Evolutionary conservation across 2,329 filamentous ascomycete genomes (phyloP).

Genomic region (Phaeosphaeriaceae sp.): DNA sequence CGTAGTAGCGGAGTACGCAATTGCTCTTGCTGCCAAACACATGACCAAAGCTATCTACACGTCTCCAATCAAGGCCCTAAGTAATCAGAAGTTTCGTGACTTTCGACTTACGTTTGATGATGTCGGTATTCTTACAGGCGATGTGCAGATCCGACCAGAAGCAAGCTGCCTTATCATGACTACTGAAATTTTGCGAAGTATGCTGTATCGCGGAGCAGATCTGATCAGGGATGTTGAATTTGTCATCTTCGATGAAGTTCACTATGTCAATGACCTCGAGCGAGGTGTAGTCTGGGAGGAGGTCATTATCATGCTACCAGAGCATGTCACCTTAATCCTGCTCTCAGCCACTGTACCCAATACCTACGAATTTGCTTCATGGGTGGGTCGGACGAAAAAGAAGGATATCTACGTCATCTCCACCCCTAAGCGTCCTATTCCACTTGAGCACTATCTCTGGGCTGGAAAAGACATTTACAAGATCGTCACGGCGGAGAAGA

Average conservation of each 20-base stretch:
- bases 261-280: conserved; percentile 97
- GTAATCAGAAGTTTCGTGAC: conserved; percentile 98
- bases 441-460: conserved; percentile 96
- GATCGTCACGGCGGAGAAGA: conserved; percentile 92
- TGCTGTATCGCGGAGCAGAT: conserved; percentile 96
- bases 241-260: conserved; percentile 98
- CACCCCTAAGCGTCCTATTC: conserved; percentile 91
- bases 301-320: conserved; percentile 98
- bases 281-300: conserved; percentile 99
- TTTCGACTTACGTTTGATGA: conserved; percentile 91
- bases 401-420: conserved; percentile 99
- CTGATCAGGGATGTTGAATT: conserved; percentile 97
- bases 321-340: conserved; percentile 93
- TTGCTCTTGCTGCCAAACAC: conserved; percentile 93
- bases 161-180: conserved; percentile 99
- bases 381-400: conserved; percentile 97
- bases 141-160: conserved; percentile 97
- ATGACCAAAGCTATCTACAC: conserved; percentile 99
- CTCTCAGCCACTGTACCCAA: conserved; percentile 97
- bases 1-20: conserved; percentile 96
- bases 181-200: conserved; percentile 95
- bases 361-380: conserved; percentile 96
- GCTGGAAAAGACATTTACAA: conserved; percentile 90
- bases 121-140: conserved; percentile 94
- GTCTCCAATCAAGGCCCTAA: conserved; percentile 96